A percentile compares a stretch with the other conserved stretches of the same genome.
Conservation (phyloP, 129 eudicot genomes). For the Solidago caesia region DNA sequence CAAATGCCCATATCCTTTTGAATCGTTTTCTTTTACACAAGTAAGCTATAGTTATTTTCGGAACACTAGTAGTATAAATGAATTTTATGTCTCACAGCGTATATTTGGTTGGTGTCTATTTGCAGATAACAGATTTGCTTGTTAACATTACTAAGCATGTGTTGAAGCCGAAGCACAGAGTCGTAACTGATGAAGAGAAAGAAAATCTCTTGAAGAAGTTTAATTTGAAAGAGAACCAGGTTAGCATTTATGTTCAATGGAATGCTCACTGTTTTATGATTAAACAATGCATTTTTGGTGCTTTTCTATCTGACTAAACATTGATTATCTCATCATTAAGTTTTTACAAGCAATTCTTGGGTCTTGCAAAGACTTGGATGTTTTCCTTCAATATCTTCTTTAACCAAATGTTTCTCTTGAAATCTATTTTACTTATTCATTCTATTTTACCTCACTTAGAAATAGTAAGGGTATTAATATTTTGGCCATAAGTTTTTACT, state of each 20-base stretch:
- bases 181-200: conserved; percentile 57
- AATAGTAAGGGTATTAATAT: no score
- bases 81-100: neutral
- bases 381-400: neutral
- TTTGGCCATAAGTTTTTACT: no score
- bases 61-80: neutral
- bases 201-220: conserved; percentile 59
- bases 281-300: neutral
- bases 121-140: conserved; percentile 81
- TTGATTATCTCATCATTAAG: neutral
- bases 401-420: neutral
- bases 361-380: neutral
- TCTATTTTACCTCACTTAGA: no score
- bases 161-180: conserved; percentile 68
- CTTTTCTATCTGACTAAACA: neutral
- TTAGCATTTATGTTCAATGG: conserved; percentile 18
- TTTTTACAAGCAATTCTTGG: neutral
- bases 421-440: neutral
- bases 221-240: conserved; percentile 75
- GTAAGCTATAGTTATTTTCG: neutral
- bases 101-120: conserved; percentile 1
- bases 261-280: neutral
- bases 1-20: neutral
- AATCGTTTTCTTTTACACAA: neutral
- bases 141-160: conserved; percentile 76